phyloP scores from a whole-genome alignment of 176 grass and related monocot species.

The Luzula sylvatica region DNA sequence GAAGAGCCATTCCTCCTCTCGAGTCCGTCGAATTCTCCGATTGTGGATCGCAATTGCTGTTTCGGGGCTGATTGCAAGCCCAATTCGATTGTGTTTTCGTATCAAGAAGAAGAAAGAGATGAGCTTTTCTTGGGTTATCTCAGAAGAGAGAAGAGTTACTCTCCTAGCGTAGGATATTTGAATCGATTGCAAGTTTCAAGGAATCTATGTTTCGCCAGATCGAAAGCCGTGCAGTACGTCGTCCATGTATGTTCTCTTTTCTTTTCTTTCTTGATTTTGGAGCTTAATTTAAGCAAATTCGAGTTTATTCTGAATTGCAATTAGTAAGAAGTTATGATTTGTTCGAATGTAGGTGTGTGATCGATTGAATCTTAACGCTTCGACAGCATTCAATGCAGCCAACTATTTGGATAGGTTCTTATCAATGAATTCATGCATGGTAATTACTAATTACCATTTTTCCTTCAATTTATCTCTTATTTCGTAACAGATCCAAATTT shows the following conservation, averaged over 20 bases:
- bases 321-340: no score
- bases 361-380: conserved; percentile 19
- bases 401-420: conserved; percentile 82
- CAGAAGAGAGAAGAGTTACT: conserved; percentile 30
- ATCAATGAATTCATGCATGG: conserved; percentile 34
- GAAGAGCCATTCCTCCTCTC: conserved; percentile 35
- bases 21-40: background rate
- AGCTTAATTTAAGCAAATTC: background rate
- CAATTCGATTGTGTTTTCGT: background rate
- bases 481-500: background rate
- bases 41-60: background rate
- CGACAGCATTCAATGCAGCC: conserved; percentile 48
- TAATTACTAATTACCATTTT: background rate
- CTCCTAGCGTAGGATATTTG: conserved; percentile 27
- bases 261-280: background rate
- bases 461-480: background rate
- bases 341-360: conserved; percentile 34
- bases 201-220: conserved; percentile 27
- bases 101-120: background rate
- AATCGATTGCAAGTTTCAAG: background rate
- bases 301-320: background rate
- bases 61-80: background rate
- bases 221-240: conserved; percentile 46
- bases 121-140: conserved; percentile 15
- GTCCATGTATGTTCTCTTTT: conserved; percentile 35